These are phyloP conservation scores for Penicillium corylophilum DNA, from an alignment of 2,329 filamentous ascomycete genomes.

Conservation along the genomic window DNA sequence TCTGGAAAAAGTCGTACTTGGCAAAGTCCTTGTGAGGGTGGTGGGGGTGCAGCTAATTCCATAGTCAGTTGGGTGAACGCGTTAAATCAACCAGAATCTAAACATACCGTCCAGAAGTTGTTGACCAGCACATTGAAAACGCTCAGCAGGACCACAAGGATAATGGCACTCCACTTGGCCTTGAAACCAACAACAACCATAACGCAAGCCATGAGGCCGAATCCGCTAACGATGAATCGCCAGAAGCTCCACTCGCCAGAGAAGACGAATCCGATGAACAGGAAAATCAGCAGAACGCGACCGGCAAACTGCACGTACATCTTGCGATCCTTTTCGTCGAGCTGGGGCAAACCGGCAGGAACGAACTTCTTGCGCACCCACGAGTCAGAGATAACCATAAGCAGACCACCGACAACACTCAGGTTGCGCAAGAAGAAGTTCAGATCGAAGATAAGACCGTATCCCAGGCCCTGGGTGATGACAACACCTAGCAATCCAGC, in stretches of 20 bases:
- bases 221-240: conserved; percentile 76
- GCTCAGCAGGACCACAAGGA: conserved; percentile 91
- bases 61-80: conserved; percentile 16
- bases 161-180: conserved; percentile 96
- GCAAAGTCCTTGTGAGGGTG: conserved; percentile 99
- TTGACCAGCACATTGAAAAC: conserved; percentile 97
- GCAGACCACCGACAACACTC: conserved; percentile 90
- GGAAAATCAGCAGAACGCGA: conserved; percentile 91
- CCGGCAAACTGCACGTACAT: conserved; percentile 99
- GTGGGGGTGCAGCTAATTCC: conserved; percentile 79
- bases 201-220: conserved; percentile 87
- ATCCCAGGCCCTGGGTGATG: conserved; percentile 88
- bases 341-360: conserved; percentile 85
- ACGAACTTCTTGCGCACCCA: conserved; percentile 98
- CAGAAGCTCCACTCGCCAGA: conserved; percentile 89
- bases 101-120: conserved; percentile 98
- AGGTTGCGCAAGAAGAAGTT: conserved; percentile 99
- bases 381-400: conserved; percentile 97
- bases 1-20: conserved; percentile 99
- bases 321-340: conserved; percentile 99
- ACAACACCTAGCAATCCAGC: conserved; percentile 87
- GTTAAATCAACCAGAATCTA: background rate
- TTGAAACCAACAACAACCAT: conserved; percentile 99
- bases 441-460: conserved; percentile 96
- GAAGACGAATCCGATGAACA: conserved; percentile 96